Base-by-base conservation (phyloP, 345 rosid genomes). In the Carallia pectinifolia region DNA sequence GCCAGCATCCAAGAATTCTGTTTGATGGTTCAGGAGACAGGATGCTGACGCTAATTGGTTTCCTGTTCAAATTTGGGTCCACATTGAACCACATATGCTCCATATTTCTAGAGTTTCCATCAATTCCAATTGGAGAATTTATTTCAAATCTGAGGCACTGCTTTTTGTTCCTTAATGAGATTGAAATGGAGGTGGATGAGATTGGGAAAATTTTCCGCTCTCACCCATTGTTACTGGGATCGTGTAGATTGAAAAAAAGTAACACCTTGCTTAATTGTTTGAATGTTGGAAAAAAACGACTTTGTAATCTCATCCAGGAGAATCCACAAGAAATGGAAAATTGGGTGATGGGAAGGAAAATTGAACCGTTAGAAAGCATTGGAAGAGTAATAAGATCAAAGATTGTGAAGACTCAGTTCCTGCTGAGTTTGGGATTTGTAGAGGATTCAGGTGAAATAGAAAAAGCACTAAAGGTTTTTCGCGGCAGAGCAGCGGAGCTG, bases 401-500 rank as follows among this genome's bases (percentile, higher is more conserved):
- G 17, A 62, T 72, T 55, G 69, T 78, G 80, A 93, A 86, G 87
- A 77, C 64, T 18, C 62, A 84, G 72, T 93, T 90, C 82, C 72
- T 90, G 78, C 61, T 79, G 72, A 82, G 76, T 54, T 66, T 88
- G 76, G 96, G 93, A 40, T 82, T 84, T 61, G 74, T 62, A 29
- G 84, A 84, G 75, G 78, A 81, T 65, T 78, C 85, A 0, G 67
- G 60, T 27, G 68, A 76, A 74, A 79, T 85, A 83, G 78, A 81
- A 62, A 66, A 70, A 50, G 89, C 86, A 33, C 62, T 79, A 56
- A 85, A 85, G 83, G 39, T 34, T 30, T 85, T 86, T 74, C 85
- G 96, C 48, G 94, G 91, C 69, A 83, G 73, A 15, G 91, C 89
- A 66, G 67, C 69, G 38, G 83, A 88, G 70, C 79, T 93, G 37